Evolutionary conservation across 2,329 filamentous ascomycete species (phyloP).

Genomic region (Colletotrichum sp.): DNA sequence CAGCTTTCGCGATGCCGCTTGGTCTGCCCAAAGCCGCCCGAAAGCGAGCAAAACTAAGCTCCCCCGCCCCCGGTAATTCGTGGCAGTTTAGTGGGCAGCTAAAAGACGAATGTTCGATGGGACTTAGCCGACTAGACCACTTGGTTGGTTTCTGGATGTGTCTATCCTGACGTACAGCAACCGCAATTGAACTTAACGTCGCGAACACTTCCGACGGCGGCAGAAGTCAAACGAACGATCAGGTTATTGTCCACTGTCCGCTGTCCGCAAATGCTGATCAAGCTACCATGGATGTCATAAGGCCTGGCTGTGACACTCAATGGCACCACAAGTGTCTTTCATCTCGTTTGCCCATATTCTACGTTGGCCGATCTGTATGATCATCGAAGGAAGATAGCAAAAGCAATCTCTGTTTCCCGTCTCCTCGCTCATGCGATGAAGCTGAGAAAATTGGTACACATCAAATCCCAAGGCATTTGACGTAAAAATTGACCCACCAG

Average conservation of each 20-base stretch:
- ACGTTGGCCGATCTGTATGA: not conserved
- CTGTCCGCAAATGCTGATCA: not conserved
- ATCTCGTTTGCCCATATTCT: not conserved
- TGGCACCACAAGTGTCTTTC: not conserved
- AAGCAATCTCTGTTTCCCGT: rapidly evolving
- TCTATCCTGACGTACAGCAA: not conserved
- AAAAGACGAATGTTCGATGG: not conserved
- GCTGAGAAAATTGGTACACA: not conserved
- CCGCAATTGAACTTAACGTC: not conserved
- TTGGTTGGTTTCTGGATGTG: not conserved
- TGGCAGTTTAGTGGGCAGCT: not conserved
- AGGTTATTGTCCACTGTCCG: not conserved
- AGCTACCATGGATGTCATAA: not conserved
- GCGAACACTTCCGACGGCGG: not conserved
- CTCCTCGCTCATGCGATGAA: not conserved
- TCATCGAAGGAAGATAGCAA: not conserved
- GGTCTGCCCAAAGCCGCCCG: not conserved
- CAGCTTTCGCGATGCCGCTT: not conserved
- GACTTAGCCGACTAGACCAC: not conserved
- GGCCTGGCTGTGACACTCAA: not conserved
- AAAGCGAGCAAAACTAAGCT: not conserved
- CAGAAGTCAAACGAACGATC: not conserved
- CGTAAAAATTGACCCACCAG: no score
- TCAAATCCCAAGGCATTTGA: not conserved
- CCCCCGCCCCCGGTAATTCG: not conserved